Evolutionary conservation across 2,329 filamentous ascomycete species (phyloP), one percentile per base, ranked within the genome.

Genomic region (Diaporthe vexans): DNA sequence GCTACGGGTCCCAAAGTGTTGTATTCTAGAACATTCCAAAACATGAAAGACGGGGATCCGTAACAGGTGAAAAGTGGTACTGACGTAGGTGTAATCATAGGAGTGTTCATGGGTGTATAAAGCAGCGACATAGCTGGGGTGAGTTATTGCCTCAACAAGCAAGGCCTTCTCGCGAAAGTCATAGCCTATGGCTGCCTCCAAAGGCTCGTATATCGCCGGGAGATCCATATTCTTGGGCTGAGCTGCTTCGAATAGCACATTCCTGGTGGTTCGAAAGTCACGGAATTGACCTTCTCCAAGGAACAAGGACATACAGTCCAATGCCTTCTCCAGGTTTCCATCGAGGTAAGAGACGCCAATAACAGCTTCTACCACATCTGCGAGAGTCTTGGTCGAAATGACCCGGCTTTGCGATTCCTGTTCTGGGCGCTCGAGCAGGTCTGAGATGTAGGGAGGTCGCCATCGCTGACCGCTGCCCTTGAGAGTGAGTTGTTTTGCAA

Each of bases 361-460:
- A 0, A 98, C 85, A 0, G 95, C 90, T 76, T 98, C 96, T 0
- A 98, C 89, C 0, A 98, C 92, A 79, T 98, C 96, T 4, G 96
- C 96, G 10, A 98, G 88, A 0, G 90, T 90, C 81, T 98, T 98
- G 1, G 91, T 93, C 0, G 94, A 93, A 43, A 95, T 80, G 19
- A 81, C 79, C 8, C 86, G 83, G 59, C 78, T 82, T 65, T 46
- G 19, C 5, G 19, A 35, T 43, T 35, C 33, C 48, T 29, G 8
- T 69, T 48, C 1, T 33, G n/a, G 61, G 75, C 72, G 74, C 3
- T 79, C 61, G 4, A 83, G 69, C n/a, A 83, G 75, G 7, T 84
- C 80, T 4, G 86, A 82, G 4, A 86, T 84, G 76, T 94, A 93
- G 0, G 88, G 83, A 0, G 94, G 93, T 2, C 86, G 84, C 96